These are phyloP conservation scores for Saccharomycopsis hybrid DNA, from an alignment of 1,139 yeast genomes.

Conservation along the genomic window DNA sequence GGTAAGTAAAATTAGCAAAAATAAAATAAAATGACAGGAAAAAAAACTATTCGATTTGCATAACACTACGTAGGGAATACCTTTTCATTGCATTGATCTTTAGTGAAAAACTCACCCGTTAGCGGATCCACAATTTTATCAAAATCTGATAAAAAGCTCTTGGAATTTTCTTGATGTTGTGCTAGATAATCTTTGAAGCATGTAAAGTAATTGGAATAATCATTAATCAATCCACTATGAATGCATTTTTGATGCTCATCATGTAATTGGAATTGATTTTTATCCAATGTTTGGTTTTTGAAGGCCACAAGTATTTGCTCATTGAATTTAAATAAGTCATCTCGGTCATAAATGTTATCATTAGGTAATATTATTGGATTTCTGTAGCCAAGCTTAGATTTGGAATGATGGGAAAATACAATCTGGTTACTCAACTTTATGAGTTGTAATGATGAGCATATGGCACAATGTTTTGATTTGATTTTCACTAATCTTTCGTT, in stretches of 20 bases:
- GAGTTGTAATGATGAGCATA: conserved; percentile 19
- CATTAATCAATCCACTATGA: not conserved
- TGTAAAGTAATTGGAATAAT: not conserved
- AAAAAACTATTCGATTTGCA: conserved; percentile 12
- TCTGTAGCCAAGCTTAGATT: conserved; percentile 16
- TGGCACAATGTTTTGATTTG: conserved; percentile 17
- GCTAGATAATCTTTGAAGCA: not conserved
- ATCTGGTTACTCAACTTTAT: conserved; percentile 11
- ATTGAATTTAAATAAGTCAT: conserved; percentile 13
- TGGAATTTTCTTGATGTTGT: not conserved
- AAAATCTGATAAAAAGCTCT: not conserved
- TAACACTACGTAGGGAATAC: conserved; percentile 21
- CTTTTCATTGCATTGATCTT: conserved; percentile 8
- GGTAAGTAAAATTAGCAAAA: too few species aligned
- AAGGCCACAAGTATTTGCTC: conserved; percentile 8
- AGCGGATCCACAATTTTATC: conserved; percentile 18
- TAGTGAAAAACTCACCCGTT: conserved; percentile 15
- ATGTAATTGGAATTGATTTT: not conserved
- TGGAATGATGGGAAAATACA: conserved; percentile 19
- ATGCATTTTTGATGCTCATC: not conserved
- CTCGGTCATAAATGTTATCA: conserved; percentile 18
- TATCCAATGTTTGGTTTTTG: not conserved
- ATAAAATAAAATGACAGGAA: not conserved
- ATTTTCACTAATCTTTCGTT: conserved; percentile 10
- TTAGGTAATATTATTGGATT: conserved; percentile 19